phyloP scores from a whole-genome alignment of 768 basidiomycete species.

The Termitomyces sp. region DNA sequence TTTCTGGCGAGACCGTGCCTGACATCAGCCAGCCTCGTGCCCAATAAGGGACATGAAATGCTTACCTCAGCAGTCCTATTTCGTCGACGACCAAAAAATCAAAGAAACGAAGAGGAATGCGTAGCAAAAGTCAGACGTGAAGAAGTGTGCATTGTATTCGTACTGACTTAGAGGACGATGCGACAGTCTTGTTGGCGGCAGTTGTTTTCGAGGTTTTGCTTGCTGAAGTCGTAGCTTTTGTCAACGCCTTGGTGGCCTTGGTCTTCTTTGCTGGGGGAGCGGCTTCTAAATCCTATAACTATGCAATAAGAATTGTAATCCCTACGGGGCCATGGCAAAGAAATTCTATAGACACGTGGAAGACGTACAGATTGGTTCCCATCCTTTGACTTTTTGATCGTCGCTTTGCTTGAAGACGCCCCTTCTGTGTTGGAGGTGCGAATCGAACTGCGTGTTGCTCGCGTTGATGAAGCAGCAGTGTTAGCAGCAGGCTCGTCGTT shows the following conservation, averaged over 20 bases:
- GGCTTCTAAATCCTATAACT: conserved; percentile 6
- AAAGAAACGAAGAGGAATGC: background rate
- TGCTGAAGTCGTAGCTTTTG: conserved; percentile 8
- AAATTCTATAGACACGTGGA: conserved; percentile 6
- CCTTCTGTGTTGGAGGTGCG: conserved; percentile 25
- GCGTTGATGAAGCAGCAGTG: conserved; percentile 29
- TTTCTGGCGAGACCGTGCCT: conserved; percentile 11
- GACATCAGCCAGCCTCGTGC: conserved; percentile 11
- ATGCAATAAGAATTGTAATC: background rate
- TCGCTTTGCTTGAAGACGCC: conserved; percentile 21
- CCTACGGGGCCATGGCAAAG: background rate
- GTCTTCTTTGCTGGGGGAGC: conserved; percentile 36
- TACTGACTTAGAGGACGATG: conserved; percentile 13
- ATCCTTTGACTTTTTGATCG: conserved; percentile 17
- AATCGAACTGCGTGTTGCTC: conserved; percentile 41
- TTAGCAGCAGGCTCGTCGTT: conserved; percentile 30
- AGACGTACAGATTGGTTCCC: conserved; percentile 13
- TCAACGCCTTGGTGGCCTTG: conserved; percentile 24
- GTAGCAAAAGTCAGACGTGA: background rate
- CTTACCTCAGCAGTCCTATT: conserved; percentile 25
- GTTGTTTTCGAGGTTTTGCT: conserved; percentile 14
- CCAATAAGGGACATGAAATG: conserved; percentile 1
- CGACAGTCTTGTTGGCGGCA: conserved; percentile 13
- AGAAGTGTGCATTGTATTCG: background rate
- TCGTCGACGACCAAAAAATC: conserved; percentile 2